phyloP scores from a whole-genome alignment of 345 rosid genomes.

The Lumnitzera littorea region DNA sequence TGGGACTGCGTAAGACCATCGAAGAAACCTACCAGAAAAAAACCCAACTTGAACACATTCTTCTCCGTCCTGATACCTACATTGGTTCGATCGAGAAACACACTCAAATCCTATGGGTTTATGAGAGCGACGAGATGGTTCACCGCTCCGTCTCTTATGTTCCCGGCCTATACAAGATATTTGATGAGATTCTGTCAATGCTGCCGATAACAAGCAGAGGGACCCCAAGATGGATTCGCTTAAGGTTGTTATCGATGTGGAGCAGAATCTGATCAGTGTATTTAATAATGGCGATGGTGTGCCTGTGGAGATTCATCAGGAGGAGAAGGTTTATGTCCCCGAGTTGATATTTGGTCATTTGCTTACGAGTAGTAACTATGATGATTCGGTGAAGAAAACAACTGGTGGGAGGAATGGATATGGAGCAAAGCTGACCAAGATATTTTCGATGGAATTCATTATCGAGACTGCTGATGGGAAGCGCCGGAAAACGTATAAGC shows the following conservation, averaged over 20 bases:
- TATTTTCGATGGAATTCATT: slow-evolving; percentile 76
- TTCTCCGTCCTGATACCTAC: slow-evolving; percentile 96
- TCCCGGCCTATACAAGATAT: slow-evolving; percentile 94
- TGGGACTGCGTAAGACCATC: slow-evolving; percentile 32
- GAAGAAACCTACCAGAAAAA: slow-evolving; percentile 98
- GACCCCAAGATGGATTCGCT: slow-evolving; percentile 76
- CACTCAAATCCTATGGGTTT: slow-evolving; percentile 76
- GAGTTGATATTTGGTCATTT: slow-evolving; percentile 92
- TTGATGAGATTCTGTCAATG: slow-evolving; percentile 90
- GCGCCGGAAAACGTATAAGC: slow-evolving; percentile 77
- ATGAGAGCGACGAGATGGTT: slow-evolving; percentile 63
- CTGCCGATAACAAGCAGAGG: slow-evolving; percentile 93
- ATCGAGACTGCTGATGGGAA: slow-evolving; percentile 91
- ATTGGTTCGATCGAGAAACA: slow-evolving; percentile 96
- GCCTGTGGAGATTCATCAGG: slow-evolving; percentile 89
- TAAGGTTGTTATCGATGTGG: slow-evolving; percentile 68
- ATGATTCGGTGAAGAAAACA: slow-evolving; percentile 79
- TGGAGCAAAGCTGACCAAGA: slow-evolving; percentile 92
- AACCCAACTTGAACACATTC: slow-evolving; percentile 93
- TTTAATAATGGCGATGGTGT: slow-evolving; percentile 89
- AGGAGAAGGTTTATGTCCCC: slow-evolving; percentile 85
- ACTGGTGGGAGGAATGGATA: slow-evolving; percentile 97
- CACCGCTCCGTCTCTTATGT: slow-evolving; percentile 63
- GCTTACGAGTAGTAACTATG: slow-evolving; percentile 83
- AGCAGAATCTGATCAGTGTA: slow-evolving; percentile 63